These are phyloP conservation scores for Saururus chinensis DNA, from an alignment of 164 flowering plant species.

Conservation along the genomic window DNA sequence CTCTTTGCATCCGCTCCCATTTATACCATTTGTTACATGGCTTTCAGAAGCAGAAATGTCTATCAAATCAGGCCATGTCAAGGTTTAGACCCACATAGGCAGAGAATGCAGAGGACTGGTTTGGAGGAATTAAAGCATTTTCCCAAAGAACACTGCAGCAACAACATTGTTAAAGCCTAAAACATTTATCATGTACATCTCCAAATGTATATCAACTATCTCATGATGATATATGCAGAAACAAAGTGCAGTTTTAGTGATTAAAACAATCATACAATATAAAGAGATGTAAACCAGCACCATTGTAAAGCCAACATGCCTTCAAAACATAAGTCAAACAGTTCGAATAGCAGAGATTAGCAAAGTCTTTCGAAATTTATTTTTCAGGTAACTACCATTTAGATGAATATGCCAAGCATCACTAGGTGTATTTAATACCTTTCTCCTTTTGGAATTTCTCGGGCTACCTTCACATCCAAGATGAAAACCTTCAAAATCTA, in stretches of 20 bases:
- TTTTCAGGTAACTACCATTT: no score
- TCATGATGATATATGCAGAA: not conserved
- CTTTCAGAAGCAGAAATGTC: no score
- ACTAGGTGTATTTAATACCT: constrained; percentile 31
- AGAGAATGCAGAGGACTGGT: no score
- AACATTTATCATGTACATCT: no score
- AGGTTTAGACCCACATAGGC: no score
- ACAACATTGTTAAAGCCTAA: no score
- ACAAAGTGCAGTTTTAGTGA: not conserved
- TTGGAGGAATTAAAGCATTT: no score
- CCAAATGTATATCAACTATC: not conserved
- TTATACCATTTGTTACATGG: not conserved
- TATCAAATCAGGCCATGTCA: no score
- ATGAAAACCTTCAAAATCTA: not conserved
- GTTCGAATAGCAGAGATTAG: not conserved
- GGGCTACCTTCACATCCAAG: constrained; percentile 20
- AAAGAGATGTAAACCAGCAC: no score
- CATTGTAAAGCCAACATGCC: not conserved
- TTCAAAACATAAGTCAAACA: not conserved
- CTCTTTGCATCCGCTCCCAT: not conserved
- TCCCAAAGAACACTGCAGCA: no score
- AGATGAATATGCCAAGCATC: not conserved
- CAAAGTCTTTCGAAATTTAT: not conserved
- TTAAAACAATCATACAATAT: not conserved
- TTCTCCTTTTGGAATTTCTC: constrained; percentile 39